Conservation (phyloP, 2,329 filamentous ascomycete genomes). For the Cladosporium sp. region DNA sequence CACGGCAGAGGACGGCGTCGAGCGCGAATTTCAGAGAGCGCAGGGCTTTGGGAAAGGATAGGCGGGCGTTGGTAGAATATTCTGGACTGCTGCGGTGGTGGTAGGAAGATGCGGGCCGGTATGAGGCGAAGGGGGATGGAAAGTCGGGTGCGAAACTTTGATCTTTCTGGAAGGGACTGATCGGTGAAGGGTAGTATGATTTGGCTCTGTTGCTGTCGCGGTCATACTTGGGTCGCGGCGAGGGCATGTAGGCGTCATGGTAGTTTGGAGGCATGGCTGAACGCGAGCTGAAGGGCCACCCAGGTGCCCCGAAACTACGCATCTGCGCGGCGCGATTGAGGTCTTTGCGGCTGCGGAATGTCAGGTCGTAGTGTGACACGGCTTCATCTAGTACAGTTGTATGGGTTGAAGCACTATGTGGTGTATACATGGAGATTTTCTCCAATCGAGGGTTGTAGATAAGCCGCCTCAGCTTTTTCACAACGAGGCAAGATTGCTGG, state of each 20-base stretch:
- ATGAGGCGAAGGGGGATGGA: neutral
- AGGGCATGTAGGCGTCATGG: neutral
- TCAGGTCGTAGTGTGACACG: neutral
- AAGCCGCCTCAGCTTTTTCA: no score
- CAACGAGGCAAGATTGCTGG: neutral
- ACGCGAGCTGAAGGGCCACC: neutral
- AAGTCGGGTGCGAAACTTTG: neutral
- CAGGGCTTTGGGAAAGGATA: slow-evolving; percentile 13
- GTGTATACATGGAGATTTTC: no score
- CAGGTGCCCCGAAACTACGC: neutral
- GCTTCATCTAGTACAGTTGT: neutral
- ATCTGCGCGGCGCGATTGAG: slow-evolving; percentile 11
- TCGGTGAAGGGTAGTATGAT: neutral
- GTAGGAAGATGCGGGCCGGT: neutral
- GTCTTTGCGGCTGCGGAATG: slow-evolving; percentile 13
- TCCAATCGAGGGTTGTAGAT: no score
- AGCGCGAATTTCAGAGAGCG: slow-evolving; percentile 7
- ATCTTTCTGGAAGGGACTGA: neutral
- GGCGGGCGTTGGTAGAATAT: neutral
- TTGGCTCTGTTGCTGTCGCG: neutral
- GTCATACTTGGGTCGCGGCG: neutral
- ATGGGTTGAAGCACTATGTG: no score
- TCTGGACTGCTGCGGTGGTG: neutral
- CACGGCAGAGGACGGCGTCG: slow-evolving; percentile 1
- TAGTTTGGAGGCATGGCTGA: neutral